Base-by-base conservation (phyloP, 225 moss, liverwort and hornwort species). In the Ulota crispa region DNA sequence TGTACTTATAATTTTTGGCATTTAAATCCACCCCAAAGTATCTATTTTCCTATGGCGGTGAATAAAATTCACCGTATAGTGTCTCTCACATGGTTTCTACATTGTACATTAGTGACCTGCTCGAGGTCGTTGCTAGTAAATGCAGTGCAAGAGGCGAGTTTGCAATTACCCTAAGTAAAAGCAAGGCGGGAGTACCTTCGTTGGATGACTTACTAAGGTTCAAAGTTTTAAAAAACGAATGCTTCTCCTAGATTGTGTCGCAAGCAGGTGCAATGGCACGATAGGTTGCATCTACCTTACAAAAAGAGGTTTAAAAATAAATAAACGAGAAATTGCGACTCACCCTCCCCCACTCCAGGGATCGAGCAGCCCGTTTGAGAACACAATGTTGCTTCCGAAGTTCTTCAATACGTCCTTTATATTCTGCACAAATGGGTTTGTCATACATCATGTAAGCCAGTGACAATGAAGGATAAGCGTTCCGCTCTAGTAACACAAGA, bases 281-380 rank as follows among this genome's bases (percentile, higher is more conserved):
- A 75, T 32, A 26, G 24, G 20, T 45, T 75, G 75, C 24, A 66
- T 53, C 64, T 39, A 73, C 54, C 53, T 23, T 55, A 31, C 5
- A 50, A 18, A 50, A 83, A 59, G 32, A 70, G 65, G 39, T 36
- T 64, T 16, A 6, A 53, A 20, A 72, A 61, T 41, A 63, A 27
- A n/a, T 1, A 37, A 72, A 43, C 4, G 3, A 52, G 45, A 75
- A 14, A 42, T 15, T 64, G 62, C 39, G 84, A 56, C 93, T 91
- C 81, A 93, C 93, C 93, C 93, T 59, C 94, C 96, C 19, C 96
- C 98, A 89, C 98, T 99, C 96, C 98, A 99, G 19, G 98, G 98
- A 86, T 99, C 98, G 27, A 99, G 81, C 78, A 99, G 83, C 20
- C 98, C 98, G 82, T 99, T 99, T 12, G 98, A 93, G 66, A 99